These are phyloP conservation scores for Curvularia sp. DNA, from an alignment of 2,329 filamentous ascomycete genomes.

Conservation along the genomic window DNA sequence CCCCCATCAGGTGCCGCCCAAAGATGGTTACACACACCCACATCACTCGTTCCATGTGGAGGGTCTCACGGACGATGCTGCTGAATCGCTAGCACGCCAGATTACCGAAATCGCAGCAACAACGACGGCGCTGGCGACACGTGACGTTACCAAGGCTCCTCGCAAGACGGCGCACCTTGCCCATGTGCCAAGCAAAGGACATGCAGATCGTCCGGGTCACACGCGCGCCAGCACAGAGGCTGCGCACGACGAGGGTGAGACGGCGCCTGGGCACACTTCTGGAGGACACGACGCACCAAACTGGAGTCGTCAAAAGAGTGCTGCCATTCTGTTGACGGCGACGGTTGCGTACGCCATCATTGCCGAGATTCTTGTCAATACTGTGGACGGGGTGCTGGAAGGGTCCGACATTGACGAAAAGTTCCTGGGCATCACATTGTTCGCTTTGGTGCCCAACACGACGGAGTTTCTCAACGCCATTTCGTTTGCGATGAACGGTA, in stretches of 20 bases:
- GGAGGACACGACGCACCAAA: constrained; percentile 95
- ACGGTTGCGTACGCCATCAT: constrained; percentile 96
- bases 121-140: constrained; percentile 83
- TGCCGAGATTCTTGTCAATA: constrained; percentile 95
- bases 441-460: constrained; percentile 95
- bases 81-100: constrained; percentile 79
- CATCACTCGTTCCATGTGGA: constrained; percentile 60
- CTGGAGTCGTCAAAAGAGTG: constrained; percentile 91
- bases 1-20: constrained; percentile 48
- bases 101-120: constrained; percentile 94
- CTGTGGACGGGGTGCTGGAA: constrained; percentile 92
- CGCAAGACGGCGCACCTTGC: constrained; percentile 59
- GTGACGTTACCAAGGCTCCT: constrained; percentile 69
- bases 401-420: constrained; percentile 95
- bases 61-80: constrained; percentile 82
- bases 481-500: constrained; percentile 99
- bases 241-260: constrained; percentile 56
- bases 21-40: constrained; percentile 45
- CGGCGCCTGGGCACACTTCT: constrained; percentile 54
- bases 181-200: constrained; percentile 42
- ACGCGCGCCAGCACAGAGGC: constrained; percentile 54
- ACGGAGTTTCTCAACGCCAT: constrained; percentile 99
- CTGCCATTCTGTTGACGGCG: constrained; percentile 84
- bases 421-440: constrained; percentile 94
- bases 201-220: constrained; percentile 48